phyloP scores from a whole-genome alignment of 2,329 filamentous ascomycete species.

The Xylaria sp. region DNA sequence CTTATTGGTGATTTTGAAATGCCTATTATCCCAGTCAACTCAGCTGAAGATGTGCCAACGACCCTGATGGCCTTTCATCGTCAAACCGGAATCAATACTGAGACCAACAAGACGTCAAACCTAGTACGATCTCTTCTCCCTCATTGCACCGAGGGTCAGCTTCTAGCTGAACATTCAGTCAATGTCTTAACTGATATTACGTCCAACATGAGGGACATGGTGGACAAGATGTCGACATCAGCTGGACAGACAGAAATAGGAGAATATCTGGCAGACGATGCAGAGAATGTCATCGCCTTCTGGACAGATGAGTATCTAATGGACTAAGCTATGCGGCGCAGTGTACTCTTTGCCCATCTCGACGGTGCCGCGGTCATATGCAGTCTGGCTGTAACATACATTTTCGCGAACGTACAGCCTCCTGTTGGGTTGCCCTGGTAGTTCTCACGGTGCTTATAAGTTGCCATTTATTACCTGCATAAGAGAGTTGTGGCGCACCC shows the following conservation, averaged over 20 bases:
- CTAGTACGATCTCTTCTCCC: conserved; percentile 37
- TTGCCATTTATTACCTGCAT: conserved; percentile 10
- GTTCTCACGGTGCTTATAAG: not conserved
- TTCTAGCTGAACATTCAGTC: conserved; percentile 33
- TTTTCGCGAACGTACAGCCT: not conserved
- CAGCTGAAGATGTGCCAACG: conserved; percentile 39
- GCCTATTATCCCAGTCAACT: conserved; percentile 48
- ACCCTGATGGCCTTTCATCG: conserved; percentile 44
- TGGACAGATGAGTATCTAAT: conserved; percentile 36
- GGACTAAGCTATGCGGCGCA: conserved; percentile 17
- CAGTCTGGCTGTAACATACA: conserved; percentile 5
- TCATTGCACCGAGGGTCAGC: conserved; percentile 36
- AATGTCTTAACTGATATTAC: conserved; percentile 40
- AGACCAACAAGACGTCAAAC: conserved; percentile 13
- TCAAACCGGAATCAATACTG: conserved; percentile 30
- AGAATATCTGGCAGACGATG: conserved; percentile 33
- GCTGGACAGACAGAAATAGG: conserved; percentile 28
- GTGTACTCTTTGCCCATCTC: not conserved
- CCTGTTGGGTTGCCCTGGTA: not conserved
- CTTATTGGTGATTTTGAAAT: conserved; percentile 39
- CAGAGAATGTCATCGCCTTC: conserved; percentile 32
- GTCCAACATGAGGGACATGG: conserved; percentile 35
- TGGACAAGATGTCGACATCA: conserved; percentile 28
- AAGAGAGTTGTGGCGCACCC: not conserved
- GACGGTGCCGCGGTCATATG: conserved; percentile 11